Evolutionary conservation across 2,329 filamentous ascomycete genomes (phyloP), one percentile per base, ranked within the genome.

Genomic region (Aspergillus sojae): DNA sequence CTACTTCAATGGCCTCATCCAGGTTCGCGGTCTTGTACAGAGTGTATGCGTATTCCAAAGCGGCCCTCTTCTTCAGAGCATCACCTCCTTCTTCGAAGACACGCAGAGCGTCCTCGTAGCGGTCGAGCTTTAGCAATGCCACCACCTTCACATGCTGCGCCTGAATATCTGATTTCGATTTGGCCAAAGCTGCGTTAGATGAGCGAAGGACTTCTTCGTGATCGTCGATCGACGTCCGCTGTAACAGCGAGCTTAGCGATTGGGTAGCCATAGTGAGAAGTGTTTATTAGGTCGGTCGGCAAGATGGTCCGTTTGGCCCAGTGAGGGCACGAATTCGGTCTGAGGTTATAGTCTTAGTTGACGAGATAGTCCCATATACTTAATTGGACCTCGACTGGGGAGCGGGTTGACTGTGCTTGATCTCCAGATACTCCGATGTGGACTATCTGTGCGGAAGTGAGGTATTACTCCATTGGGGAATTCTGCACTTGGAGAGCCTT

Each of bases 21-120:
- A 85, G 79, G 57, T 83, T 80, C 36, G 86, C 87, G 43, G 80
- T 79, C 68, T 88, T 89, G 77, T 90, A 90, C 52, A 89, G 78
- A 30, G 85, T 83, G 77, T 90, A 90, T 23, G 86, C 85, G 73
- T 87, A 86, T 72, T 89, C 88, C 66, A 89, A 75, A n/a, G 78
- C 74, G 4, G 84, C 85, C 68, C 75, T 78, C 67, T 84, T 78
- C 75, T 88, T 86, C 70, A 89, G 72, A 56, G 73, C 74, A 66
- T 85, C 81, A 26, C 84, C 84, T 56, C 78, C 80, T 28, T 83
- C 79, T 68, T 88, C 84, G 56, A 89, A 81, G 6, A 83, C 81
- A 32, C 82, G 81, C 54, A 88, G 73, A 19, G 86, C 85, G 72
- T 89, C 87, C 10, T 87, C 84, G 68, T 85, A 89, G 54, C 87